phyloP scores from a whole-genome alignment of 805 yeast species.

The Millerago galiae region DNA sequence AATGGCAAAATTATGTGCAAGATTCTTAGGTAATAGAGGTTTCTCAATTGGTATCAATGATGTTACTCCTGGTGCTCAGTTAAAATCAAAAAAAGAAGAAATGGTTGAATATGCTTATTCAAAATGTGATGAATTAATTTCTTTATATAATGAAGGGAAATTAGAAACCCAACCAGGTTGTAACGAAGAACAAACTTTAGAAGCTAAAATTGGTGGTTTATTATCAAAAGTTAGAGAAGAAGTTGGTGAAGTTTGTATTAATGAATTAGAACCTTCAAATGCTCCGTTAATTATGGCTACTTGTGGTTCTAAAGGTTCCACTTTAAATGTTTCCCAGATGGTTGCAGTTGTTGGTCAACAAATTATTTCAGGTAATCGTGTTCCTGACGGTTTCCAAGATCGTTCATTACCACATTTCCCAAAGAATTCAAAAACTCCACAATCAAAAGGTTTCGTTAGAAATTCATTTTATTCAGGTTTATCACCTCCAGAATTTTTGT shows the following conservation, averaged over 20 bases:
- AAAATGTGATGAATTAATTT: slow-evolving; percentile 87
- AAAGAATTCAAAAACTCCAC: slow-evolving; percentile 94
- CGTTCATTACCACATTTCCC: slow-evolving; percentile 96
- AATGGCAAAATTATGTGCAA: slow-evolving; percentile 98
- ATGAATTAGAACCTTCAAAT: slow-evolving; percentile 80
- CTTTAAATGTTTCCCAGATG: slow-evolving; percentile 97
- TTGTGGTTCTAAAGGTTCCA: slow-evolving; percentile 98
- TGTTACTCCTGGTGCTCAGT: slow-evolving; percentile 85
- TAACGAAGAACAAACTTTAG: slow-evolving; percentile 96
- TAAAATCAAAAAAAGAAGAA: slow-evolving; percentile 71
- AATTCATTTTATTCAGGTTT: slow-evolving; percentile 93
- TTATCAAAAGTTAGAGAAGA: slow-evolving; percentile 97
- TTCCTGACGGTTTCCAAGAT: slow-evolving; percentile 99
- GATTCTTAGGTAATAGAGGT: slow-evolving; percentile 91
- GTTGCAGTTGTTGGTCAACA: slow-evolving; percentile 99
- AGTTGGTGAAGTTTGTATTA: slow-evolving; percentile 96
- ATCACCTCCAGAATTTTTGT: slow-evolving; percentile 92
- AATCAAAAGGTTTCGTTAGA: slow-evolving; percentile 94
- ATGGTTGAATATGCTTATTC: slow-evolving; percentile 88
- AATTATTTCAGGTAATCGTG: slow-evolving; percentile 97
- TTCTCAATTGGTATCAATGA: slow-evolving; percentile 96
- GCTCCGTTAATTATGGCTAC: slow-evolving; percentile 99
- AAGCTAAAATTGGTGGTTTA: slow-evolving; percentile 94
- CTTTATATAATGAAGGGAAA: slow-evolving; percentile 70
- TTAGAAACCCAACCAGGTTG: slow-evolving; percentile 99